Evolutionary conservation across 805 yeast genomes (phyloP).

Genomic region (Ogataea parapolymorpha): DNA sequence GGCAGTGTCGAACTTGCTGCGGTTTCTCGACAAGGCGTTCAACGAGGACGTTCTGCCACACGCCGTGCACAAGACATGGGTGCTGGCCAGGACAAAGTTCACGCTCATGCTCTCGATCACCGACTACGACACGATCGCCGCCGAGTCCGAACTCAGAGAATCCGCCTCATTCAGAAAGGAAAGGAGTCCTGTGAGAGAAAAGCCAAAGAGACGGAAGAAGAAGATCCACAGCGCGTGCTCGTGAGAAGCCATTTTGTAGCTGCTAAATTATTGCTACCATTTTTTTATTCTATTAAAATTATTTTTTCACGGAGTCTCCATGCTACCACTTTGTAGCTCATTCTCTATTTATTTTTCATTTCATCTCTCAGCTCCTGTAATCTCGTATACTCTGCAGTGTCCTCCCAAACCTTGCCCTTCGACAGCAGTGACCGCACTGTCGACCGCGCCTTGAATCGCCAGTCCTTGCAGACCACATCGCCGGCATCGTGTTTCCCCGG

Average conservation of each 20-base stretch:
- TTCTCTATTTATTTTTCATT: conserved; percentile 19
- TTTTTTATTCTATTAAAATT: neutral
- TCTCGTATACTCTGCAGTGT: conserved; percentile 69
- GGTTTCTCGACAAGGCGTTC: conserved; percentile 21
- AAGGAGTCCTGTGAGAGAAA: conserved; percentile 7
- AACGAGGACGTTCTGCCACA: conserved; percentile 17
- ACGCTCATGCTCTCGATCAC: conserved; percentile 22
- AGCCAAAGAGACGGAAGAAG: conserved; percentile 12
- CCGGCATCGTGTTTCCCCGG: conserved; percentile 79
- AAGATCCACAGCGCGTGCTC: conserved; percentile 11
- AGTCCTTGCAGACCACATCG: conserved; percentile 83
- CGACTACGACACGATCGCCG: conserved; percentile 10
- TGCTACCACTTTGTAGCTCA: too few species aligned
- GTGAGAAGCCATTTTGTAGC: conserved; percentile 1
- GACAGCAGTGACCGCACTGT: conserved; percentile 72
- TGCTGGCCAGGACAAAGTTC: conserved; percentile 13
- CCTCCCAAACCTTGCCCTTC: conserved; percentile 82
- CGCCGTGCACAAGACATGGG: conserved; percentile 17
- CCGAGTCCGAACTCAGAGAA: conserved; percentile 7
- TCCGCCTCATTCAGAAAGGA: conserved; percentile 1
- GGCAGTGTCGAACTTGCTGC: conserved; percentile 26
- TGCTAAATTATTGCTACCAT: conserved; percentile 5
- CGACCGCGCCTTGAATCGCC: conserved; percentile 81
- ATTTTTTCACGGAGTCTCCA: too few species aligned
- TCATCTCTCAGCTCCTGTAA: conserved; percentile 52